Conservation (phyloP, 169 alveolate species). For the Plasmodium yoelii region DNA sequence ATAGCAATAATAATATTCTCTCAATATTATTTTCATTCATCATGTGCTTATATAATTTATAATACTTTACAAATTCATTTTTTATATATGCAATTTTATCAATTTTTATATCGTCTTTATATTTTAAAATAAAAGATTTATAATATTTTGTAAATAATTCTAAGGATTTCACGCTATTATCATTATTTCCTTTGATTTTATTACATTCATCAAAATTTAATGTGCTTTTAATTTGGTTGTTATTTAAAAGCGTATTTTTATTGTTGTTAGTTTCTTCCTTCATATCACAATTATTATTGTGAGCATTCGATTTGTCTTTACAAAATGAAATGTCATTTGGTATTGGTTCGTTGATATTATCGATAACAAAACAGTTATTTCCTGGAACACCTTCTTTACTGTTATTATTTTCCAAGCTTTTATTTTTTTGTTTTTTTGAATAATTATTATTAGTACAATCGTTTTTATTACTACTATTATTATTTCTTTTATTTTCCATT, state of each 20-base stretch:
- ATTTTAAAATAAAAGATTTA: constrained; percentile 26
- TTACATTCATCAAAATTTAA: not conserved
- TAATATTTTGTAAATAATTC: constrained; percentile 46
- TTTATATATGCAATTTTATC: constrained; percentile 35
- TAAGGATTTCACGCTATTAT: constrained; percentile 1
- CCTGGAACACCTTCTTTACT: not conserved
- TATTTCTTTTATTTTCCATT: not conserved
- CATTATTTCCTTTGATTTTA: not conserved
- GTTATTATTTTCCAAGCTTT: not conserved
- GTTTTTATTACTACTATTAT: not conserved
- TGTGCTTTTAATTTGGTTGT: not conserved
- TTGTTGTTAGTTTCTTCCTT: not conserved
- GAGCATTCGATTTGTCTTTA: not conserved
- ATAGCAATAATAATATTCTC: constrained; percentile 10
- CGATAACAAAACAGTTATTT: not conserved
- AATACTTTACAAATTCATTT: constrained; percentile 50
- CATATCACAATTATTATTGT: not conserved
- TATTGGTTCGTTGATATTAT: not conserved
- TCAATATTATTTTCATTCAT: constrained; percentile 25
- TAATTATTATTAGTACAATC: not conserved
- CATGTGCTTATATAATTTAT: constrained; percentile 15
- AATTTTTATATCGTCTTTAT: constrained; percentile 27
- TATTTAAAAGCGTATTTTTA: not conserved
- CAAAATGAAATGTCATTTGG: not conserved
- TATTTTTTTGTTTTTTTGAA: not conserved